Conservation (phyloP, 2,329 filamentous ascomycete species). For the Sordariomycetes sp. region DNA sequence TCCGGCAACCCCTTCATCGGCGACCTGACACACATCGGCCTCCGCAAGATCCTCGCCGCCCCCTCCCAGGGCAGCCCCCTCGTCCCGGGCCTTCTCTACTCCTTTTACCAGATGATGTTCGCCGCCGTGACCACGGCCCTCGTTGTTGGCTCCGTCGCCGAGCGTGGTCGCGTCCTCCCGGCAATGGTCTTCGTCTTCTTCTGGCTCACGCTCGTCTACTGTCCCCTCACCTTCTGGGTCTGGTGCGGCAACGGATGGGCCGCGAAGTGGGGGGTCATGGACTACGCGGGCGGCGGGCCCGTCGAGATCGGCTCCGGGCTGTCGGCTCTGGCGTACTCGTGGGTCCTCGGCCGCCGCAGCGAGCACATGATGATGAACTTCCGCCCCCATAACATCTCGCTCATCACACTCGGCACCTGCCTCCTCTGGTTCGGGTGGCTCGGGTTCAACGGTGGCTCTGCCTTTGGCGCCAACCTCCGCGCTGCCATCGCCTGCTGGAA, state of each 20-base stretch:
- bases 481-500: conserved; percentile 98
- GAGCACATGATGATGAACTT: conserved; percentile 99
- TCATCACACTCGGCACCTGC: conserved; percentile 90
- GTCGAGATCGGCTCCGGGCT: conserved; percentile 95
- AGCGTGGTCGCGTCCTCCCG: conserved; percentile 84
- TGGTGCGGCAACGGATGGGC: conserved; percentile 95
- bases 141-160: conserved; percentile 80
- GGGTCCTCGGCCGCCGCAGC: conserved; percentile 89
- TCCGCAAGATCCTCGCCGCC: conserved; percentile 68
- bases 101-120: conserved; percentile 99
- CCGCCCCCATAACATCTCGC: conserved; percentile 94
- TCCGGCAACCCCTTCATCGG: conserved; percentile 87
- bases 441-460: conserved; percentile 93
- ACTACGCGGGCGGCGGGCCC: conserved; percentile 92
- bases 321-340: conserved; percentile 87
- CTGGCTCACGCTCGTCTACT: conserved; percentile 97
- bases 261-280: conserved; percentile 79
- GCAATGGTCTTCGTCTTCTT: conserved; percentile 92
- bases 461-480: conserved; percentile 87
- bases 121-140: conserved; percentile 74
- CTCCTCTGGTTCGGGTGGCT: conserved; percentile 99
- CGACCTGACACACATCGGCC: conserved; percentile 75
- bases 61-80: conserved; percentile 84
- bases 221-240: conserved; percentile 88
- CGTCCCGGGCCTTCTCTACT: conserved; percentile 80